Conservation (phyloP, 305 asterid genomes). For the Caryopteris hybrid region DNA sequence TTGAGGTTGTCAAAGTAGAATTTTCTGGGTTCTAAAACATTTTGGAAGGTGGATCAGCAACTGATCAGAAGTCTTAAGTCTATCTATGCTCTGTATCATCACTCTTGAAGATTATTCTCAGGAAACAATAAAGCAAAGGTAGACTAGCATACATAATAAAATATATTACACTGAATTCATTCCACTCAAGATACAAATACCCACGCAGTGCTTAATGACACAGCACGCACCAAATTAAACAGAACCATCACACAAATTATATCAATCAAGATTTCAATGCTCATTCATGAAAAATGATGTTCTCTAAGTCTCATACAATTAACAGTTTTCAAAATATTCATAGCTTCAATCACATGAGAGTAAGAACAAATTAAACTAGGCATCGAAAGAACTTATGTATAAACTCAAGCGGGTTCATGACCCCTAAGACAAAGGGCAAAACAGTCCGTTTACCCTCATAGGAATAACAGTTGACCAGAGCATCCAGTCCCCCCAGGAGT, state of each 20-base stretch:
- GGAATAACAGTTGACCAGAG: slow-evolving; percentile 71
- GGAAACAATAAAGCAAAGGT: neutral
- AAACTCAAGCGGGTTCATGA: neutral
- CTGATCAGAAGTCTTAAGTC: too few species aligned
- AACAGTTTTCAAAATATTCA: neutral
- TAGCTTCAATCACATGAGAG: neutral
- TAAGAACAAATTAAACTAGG: neutral
- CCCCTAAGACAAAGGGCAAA: too few species aligned
- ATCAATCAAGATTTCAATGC: neutral
- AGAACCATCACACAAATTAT: neutral
- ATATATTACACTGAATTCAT: neutral
- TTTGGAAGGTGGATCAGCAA: neutral
- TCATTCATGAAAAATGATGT: neutral
- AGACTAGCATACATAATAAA: neutral
- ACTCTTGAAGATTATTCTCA: neutral
- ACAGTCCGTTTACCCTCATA: slow-evolving; percentile 52
- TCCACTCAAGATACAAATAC: neutral
- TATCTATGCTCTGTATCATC: neutral
- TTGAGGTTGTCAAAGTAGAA: too few species aligned
- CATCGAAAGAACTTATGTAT: neutral
- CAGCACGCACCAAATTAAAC: neutral
- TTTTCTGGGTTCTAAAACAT: neutral
- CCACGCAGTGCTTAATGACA: neutral
- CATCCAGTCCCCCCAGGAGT: slow-evolving; percentile 60
- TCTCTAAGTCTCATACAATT: neutral